Conservation (phyloP, 2,329 filamentous ascomycete genomes). For the Metarhizium rileyi region DNA sequence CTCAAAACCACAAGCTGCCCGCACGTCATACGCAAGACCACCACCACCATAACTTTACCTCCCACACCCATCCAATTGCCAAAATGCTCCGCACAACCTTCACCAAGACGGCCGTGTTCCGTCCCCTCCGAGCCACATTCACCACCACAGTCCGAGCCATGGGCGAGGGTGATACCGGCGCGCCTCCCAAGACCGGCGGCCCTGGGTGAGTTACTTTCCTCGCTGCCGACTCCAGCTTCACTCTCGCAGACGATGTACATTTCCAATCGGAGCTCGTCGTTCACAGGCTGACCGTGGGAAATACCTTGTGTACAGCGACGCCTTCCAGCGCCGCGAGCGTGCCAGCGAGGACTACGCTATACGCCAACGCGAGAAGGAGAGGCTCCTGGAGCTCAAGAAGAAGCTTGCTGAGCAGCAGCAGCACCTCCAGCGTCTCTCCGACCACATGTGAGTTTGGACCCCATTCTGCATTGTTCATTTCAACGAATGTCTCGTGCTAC, state of each 20-base stretch:
- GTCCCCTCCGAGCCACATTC: conserved; percentile 50
- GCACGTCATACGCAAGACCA: conserved; percentile 7
- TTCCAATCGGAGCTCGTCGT: neutral
- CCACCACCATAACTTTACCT: conserved; percentile 5
- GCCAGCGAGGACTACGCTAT: conserved; percentile 81
- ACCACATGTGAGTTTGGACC: conserved; percentile 57
- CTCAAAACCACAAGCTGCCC: neutral
- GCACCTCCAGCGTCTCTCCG: conserved; percentile 75
- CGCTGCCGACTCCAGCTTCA: neutral
- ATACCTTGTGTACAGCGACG: conserved; percentile 50
- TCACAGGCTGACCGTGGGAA: conserved; percentile 1
- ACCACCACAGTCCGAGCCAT: conserved; percentile 53
- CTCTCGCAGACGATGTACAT: neutral
- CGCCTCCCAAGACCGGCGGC: conserved; percentile 44
- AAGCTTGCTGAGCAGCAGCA: conserved; percentile 68
- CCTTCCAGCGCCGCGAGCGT: conserved; percentile 85
- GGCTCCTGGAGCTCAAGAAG: conserved; percentile 68
- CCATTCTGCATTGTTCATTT: too few relatives aligned
- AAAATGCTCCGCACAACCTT: conserved; percentile 60
- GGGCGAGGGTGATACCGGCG: conserved; percentile 61
- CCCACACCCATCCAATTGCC: conserved; percentile 11
- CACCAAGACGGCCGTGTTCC: conserved; percentile 42
- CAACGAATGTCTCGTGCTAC: neutral
- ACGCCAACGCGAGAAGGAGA: conserved; percentile 78
- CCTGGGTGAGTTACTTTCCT: conserved; percentile 34